phyloP scores from a whole-genome alignment of 805 yeast genomes.

The Nakazawaea populi region DNA sequence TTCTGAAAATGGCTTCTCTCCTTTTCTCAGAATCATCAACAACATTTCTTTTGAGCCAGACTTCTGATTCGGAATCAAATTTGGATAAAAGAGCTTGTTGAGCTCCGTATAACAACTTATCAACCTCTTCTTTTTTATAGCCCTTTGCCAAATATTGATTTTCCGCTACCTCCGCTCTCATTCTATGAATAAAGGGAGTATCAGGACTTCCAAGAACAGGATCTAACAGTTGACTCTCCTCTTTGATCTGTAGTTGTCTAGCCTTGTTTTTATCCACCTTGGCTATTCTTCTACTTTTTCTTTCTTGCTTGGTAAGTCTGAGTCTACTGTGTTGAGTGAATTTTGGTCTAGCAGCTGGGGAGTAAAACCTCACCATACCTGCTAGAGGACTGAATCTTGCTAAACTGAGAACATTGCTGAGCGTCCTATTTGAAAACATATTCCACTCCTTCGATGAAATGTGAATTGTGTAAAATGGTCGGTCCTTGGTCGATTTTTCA shows the following conservation, averaged over 20 bases:
- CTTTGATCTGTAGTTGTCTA: slow-evolving; percentile 13
- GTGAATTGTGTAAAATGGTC: too few relatives aligned
- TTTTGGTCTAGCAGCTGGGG: slow-evolving; percentile 5
- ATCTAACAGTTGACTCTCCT: slow-evolving; percentile 44
- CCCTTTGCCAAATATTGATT: slow-evolving; percentile 59
- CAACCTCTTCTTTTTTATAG: slow-evolving; percentile 58
- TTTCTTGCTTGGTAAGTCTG: slow-evolving; percentile 7
- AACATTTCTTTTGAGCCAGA: slow-evolving; percentile 18
- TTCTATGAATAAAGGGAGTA: slow-evolving; percentile 63
- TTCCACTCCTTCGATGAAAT: too few relatives aligned
- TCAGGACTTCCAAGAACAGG: slow-evolving; percentile 76
- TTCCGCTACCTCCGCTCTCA: slow-evolving; percentile 61
- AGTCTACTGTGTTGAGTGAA: slow-evolving; percentile 2
- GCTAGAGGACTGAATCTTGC: neutral
- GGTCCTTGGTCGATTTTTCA: too few relatives aligned
- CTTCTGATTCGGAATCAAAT: slow-evolving; percentile 15
- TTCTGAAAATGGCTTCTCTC: slow-evolving; percentile 63
- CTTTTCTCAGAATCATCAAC: slow-evolving; percentile 46
- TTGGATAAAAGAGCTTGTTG: slow-evolving; percentile 51
- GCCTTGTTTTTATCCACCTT: slow-evolving; percentile 23
- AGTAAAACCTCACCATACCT: slow-evolving; percentile 2
- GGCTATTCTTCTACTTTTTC: slow-evolving; percentile 11
- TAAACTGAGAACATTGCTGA: neutral
- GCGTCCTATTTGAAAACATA: neutral
- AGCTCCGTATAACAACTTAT: slow-evolving; percentile 72